These are phyloP conservation scores for Capsella rubella DNA, from an alignment of 441 rosid genomes.

Conservation along the genomic window DNA sequence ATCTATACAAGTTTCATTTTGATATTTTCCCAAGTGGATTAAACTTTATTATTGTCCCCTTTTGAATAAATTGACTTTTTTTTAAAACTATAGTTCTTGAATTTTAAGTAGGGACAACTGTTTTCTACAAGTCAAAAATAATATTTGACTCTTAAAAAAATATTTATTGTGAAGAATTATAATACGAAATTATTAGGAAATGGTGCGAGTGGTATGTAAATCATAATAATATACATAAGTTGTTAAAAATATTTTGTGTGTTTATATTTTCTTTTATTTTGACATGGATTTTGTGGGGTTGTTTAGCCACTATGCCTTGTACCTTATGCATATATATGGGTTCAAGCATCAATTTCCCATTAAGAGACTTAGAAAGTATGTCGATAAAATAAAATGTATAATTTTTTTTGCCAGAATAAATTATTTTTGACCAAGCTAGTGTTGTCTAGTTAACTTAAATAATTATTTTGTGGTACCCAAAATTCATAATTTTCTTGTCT, in stretches of 20 bases:
- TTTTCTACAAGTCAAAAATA: background rate
- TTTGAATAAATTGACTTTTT: background rate
- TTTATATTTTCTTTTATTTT: background rate
- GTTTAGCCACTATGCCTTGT: conserved; percentile 6
- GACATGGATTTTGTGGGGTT: background rate
- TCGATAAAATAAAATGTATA: background rate
- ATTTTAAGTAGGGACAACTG: background rate
- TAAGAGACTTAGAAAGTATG: conserved; percentile 1
- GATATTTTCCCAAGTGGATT: background rate
- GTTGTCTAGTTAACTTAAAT: background rate
- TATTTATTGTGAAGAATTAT: background rate
- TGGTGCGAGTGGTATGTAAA: background rate
- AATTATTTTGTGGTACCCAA: conserved; percentile 10
- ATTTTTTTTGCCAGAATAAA: background rate
- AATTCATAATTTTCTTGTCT: background rate
- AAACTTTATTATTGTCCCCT: background rate
- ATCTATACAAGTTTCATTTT: background rate
- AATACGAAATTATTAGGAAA: background rate
- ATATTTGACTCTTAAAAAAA: background rate
- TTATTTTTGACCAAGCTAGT: background rate
- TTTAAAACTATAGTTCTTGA: background rate
- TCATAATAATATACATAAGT: background rate
- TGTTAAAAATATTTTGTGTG: background rate
- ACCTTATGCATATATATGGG: conserved; percentile 4
- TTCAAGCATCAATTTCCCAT: background rate